Evolutionary conservation across 2,329 filamentous ascomycete species (phyloP), one percentile per base, ranked within the genome.

Genomic region (Phoma herbarum): DNA sequence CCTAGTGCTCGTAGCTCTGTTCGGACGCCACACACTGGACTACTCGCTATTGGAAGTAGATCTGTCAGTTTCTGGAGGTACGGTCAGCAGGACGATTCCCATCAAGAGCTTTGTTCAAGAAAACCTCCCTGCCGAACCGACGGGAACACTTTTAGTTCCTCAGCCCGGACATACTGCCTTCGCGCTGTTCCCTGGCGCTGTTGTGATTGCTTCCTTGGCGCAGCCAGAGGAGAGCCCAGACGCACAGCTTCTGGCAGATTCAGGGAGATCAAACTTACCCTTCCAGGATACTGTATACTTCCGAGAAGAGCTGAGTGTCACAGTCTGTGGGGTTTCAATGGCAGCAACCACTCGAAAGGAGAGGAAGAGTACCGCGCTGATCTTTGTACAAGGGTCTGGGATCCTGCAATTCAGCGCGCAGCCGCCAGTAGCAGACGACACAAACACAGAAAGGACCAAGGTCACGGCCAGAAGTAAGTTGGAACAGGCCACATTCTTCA

Each of bases 401-500:
- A 74, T 88, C n/a, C 74, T 88, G 47, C 82, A 85, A 50, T 75
- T 88, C 37, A 78, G 79, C 49, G 79, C 81, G 14, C 71, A 85
- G 26, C 81, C 86, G 16, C 81, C 89, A 25, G 86, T 85, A 4
- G 88, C 85, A 12, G 86, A 88, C 4, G 81, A 85, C 4, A 54
- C 65, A 14, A 62, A 67, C 11, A 54, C 59, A 20, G 88, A 72
- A 46, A 73, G 72, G 25, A 62, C 66, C 10, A 80, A 79, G 64
- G 86, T 96, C 16, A 93, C 91, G 1, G 90, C 92, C 7, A 95
- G 92, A 78, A 91, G 88, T 78, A 97, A 95, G 77, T 84, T 99
- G 39, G 92, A 97, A 72, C 93, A 99, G 78, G 93, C 93, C 2
- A 90, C 98, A 1, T 98, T 97, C 78, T 98, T 92, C 73, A 93